phyloP scores from a whole-genome alignment of 345 rosid species.

The Brassica carinata region DNA sequence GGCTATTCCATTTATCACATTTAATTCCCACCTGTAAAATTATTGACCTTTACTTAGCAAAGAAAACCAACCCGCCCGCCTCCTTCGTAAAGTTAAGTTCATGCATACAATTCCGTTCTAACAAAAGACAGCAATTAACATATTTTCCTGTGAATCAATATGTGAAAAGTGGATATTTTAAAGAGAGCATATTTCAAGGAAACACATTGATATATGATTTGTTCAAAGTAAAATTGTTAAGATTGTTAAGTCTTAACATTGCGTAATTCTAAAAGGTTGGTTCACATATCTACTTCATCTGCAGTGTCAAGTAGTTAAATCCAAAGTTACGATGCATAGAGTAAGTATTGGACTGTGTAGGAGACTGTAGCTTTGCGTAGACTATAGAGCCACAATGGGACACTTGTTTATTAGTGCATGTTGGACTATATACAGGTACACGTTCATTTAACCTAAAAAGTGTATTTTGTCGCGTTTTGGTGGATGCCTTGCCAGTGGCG shows the following conservation, averaged over 20 bases:
- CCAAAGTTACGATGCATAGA: background rate
- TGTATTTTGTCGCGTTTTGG: conserved; percentile 24
- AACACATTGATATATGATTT: background rate
- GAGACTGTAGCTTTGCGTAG: background rate
- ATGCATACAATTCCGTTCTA: background rate
- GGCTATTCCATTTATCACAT: conserved; percentile 28
- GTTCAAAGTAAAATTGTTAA: background rate
- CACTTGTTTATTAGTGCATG: background rate
- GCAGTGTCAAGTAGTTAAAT: background rate
- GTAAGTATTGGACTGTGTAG: background rate
- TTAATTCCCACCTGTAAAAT: conserved; percentile 14
- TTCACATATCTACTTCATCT: background rate
- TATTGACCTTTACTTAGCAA: background rate
- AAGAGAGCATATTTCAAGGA: background rate
- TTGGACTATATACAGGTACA: background rate
- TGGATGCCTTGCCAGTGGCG: no score
- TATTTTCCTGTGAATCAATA: background rate
- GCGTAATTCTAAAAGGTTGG: background rate
- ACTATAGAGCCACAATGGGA: background rate
- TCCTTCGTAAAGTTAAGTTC: background rate
- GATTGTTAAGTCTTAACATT: background rate
- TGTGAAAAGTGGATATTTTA: background rate
- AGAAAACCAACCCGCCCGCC: background rate
- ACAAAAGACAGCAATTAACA: background rate
- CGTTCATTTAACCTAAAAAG: conserved; percentile 25